Evolutionary conservation across 2,329 filamentous ascomycete genomes (phyloP), one percentile per base, ranked within the genome.

Genomic region (Neonectria neomacrospora): DNA sequence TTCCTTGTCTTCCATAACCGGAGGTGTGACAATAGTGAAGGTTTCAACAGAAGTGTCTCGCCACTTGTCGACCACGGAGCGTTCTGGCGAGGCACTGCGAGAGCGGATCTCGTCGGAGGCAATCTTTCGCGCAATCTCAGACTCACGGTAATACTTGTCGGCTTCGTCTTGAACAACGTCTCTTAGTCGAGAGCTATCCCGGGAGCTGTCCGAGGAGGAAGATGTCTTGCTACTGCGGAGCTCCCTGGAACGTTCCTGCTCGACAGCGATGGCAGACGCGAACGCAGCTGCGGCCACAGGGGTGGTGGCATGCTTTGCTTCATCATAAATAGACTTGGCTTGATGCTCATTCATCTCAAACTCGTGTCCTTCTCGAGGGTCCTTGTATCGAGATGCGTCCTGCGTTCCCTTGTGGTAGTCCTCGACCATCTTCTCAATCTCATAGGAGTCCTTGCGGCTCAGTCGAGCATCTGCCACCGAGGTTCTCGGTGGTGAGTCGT

Each of bases 11-110:
- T 83, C 80, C 79, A 83, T 82, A 61, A 82, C 81, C 20, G 86
- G 86, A 11, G 87, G 86, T 2, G 86, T 85, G 55, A 86, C 81
- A 60, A 89, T 86, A 52, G 80, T 79, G 48, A 81, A 72, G n/a
- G 78, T 58, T 34, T 75, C 73, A 9, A 80, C 71, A 2, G 76
- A 76, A 48, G 74, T 71, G 4, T 76, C 74, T 28, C 82, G 78
- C 75, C 85, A 89, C 71, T 85, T 88, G 56, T 85, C 82, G 6
- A 88, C 73, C 5, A 89, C 81, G 2, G 87, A 89, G 7, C 74
- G 76, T 48, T 86, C 80, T 1, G 84, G 83, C 2, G 85, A 86
- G 23, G 78, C 74, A 58, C 81, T 84, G 54, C 85, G 83, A 30
- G 84, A 85, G 37, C 83, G 84, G 47, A 83, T 82, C 70, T 87